Conservation (phyloP, 768 basidiomycete species). For the Porphyrellus cyaneotinctus region DNA sequence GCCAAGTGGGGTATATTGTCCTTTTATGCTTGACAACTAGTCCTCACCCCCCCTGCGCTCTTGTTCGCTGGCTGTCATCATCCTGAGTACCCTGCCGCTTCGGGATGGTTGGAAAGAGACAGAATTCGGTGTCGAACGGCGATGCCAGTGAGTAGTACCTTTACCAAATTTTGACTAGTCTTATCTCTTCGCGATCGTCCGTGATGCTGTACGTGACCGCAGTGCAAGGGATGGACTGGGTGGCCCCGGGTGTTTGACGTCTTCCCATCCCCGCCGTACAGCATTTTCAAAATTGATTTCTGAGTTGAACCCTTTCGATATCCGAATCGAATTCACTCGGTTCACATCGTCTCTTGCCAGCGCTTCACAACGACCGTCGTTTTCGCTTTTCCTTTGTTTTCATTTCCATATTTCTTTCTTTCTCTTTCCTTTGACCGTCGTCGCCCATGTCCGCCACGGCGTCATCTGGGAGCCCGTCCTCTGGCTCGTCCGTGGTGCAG, state of each 20-base stretch:
- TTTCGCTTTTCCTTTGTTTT: background rate
- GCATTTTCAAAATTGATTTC: background rate
- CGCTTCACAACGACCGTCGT: background rate
- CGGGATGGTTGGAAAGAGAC: too few species aligned
- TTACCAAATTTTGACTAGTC: too few species aligned
- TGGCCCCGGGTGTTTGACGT: background rate
- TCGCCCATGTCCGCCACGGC: constrained; percentile 23
- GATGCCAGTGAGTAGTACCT: too few species aligned
- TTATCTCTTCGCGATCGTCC: too few species aligned
- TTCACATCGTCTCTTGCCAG: background rate
- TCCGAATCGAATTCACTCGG: background rate
- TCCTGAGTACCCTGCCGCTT: too few species aligned
- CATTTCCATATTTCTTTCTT: background rate
- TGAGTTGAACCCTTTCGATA: background rate
- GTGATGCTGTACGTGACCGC: too few species aligned
- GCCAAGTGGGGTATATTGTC: too few species aligned
- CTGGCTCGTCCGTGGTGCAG: background rate
- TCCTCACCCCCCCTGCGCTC: too few species aligned
- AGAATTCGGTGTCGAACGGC: too few species aligned
- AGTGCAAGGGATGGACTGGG: too few species aligned
- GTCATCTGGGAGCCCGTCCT: background rate
- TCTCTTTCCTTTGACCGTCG: background rate
- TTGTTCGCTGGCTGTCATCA: too few species aligned
- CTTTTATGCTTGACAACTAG: too few species aligned
- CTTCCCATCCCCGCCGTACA: background rate